Evolutionary conservation across 805 yeast genomes (phyloP), one percentile per base, ranked within the genome.

Genomic region (Hyphopichia homilentoma): DNA sequence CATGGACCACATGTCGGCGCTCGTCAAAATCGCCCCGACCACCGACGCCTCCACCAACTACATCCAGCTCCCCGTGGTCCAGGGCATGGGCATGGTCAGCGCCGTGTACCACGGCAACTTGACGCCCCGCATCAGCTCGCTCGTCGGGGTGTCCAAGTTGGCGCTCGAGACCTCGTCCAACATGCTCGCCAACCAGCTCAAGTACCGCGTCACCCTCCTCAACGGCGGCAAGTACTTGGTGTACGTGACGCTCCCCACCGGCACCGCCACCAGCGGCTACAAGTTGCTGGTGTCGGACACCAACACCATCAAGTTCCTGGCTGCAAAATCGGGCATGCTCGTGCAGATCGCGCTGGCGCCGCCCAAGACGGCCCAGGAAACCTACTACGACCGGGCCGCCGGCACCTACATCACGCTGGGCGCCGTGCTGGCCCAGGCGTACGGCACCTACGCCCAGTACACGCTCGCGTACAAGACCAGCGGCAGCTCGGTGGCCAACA

Each of bases 21-120:
- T 58, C 26, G 70, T 66, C 6, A 54, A 60, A 1, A 40, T 55
- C 21, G 54, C 67, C 24, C 42, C 46, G 7, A 44, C 46, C 40
- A 18, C 23, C 18, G 15, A 14, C 5, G 22, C 16, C 4, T 9
- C 21, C 8, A 26, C 16, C 13, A 23, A 71, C 29, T 56, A 54
- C 28, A 57, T 79, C 13, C 62, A 65, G 22, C 40, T 74, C 29
- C 77, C 79, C 3, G 41, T 79, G 27, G 79, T 75, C 11, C 74
- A 72, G 48, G 84, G 84, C 36, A 72, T 75, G 77, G 84, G 82
- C 13, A 65, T 75, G 40, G 63, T 65, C 5, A 68, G 79, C 4
- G 77, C 72, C 18, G 49, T 73, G 9, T 73, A 70, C 41, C 57
- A 69, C 44, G 77, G 79, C 7, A 44, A 50, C 33, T 56, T 76